A percentile compares a stretch with the other conserved stretches of the same genome.
Conservation (phyloP, 2,329 filamentous ascomycete genomes). For the Pestalotiopsis sp. region DNA sequence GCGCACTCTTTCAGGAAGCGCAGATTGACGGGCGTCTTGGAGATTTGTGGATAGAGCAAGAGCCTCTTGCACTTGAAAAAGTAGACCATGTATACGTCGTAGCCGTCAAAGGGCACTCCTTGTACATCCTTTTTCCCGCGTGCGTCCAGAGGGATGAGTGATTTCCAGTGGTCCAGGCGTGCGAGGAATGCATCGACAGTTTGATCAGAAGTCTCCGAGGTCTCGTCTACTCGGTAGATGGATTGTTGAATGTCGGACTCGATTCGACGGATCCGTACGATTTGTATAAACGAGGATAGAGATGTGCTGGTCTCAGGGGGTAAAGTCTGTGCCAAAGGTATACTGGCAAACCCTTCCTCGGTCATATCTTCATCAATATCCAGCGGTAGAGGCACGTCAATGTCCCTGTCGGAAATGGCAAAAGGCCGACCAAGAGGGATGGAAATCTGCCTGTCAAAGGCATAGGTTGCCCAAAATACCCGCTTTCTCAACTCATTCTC, state of each 20-base stretch:
- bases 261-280: slow-evolving; percentile 10
- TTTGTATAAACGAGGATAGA: slow-evolving; percentile 8
- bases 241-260: slow-evolving; percentile 16
- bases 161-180: slow-evolving; percentile 9
- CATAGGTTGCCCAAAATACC: slow-evolving; percentile 37
- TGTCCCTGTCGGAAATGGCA: slow-evolving; percentile 34
- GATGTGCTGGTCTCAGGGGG: slow-evolving; percentile 22
- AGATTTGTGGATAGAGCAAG: slow-evolving; percentile 21
- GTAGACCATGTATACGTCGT: slow-evolving; percentile 19
- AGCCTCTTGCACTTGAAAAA: slow-evolving; percentile 24
- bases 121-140: slow-evolving; percentile 16
- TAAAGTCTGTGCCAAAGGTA: slow-evolving; percentile 6
- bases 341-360: slow-evolving; percentile 14
- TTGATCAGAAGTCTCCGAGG: slow-evolving; percentile 2
- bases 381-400: slow-evolving; percentile 29
- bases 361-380: slow-evolving; percentile 18
- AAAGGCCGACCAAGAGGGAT: slow-evolving; percentile 35
- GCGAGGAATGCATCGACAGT: slow-evolving; percentile 7
- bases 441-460: slow-evolving; percentile 34
- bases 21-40: slow-evolving; percentile 23
- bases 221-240: slow-evolving; percentile 12
- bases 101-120: slow-evolving; percentile 3
- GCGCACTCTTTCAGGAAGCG: slow-evolving; percentile 21
- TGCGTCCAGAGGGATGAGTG: slow-evolving; percentile 16
- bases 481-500: slow-evolving; percentile 26